These are phyloP conservation scores for Cenococcum geophilum DNA, from an alignment of 495 filamentous ascomycete genomes.

Conservation along the genomic window DNA sequence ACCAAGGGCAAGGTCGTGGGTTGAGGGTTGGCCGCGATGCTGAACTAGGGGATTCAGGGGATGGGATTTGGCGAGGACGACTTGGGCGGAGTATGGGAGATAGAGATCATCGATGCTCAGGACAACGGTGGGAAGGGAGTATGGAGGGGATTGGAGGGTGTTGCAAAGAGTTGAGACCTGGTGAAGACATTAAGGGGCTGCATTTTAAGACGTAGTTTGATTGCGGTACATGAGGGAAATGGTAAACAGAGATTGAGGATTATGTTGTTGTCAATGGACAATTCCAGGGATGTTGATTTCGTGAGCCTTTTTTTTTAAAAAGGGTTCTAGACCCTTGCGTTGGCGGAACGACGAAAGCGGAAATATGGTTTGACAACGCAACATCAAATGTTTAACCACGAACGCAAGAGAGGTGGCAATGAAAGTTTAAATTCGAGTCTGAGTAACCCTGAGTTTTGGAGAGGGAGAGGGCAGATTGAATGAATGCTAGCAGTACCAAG, in stretches of 20 bases:
- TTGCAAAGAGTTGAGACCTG: constrained; percentile 57
- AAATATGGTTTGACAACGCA: too few relatives aligned
- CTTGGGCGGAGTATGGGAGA: constrained; percentile 64
- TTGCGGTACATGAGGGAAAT: not conserved
- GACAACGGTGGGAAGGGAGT: constrained; percentile 65
- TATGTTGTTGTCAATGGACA: not conserved
- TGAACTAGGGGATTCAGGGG: constrained; percentile 70
- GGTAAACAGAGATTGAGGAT: not conserved
- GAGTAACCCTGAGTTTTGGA: too few relatives aligned
- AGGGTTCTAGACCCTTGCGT: not conserved
- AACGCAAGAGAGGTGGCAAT: too few relatives aligned
- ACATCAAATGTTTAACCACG: too few relatives aligned
- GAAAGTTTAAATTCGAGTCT: too few relatives aligned
- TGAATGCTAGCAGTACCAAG: not conserved
- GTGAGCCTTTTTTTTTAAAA: not conserved
- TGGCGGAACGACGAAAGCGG: too few relatives aligned
- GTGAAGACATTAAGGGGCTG: not conserved
- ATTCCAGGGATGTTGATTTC: not conserved
- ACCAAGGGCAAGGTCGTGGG: constrained; percentile 72
- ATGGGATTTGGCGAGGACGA: constrained; percentile 57
- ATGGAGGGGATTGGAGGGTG: constrained; percentile 59
- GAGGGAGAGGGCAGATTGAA: not conserved
- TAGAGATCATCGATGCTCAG: constrained; percentile 92
- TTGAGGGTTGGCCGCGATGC: constrained; percentile 77
- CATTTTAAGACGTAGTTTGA: not conserved